These are phyloP conservation scores for Malus hybrid DNA, from an alignment of 331 rosid species.

Conservation along the genomic window DNA sequence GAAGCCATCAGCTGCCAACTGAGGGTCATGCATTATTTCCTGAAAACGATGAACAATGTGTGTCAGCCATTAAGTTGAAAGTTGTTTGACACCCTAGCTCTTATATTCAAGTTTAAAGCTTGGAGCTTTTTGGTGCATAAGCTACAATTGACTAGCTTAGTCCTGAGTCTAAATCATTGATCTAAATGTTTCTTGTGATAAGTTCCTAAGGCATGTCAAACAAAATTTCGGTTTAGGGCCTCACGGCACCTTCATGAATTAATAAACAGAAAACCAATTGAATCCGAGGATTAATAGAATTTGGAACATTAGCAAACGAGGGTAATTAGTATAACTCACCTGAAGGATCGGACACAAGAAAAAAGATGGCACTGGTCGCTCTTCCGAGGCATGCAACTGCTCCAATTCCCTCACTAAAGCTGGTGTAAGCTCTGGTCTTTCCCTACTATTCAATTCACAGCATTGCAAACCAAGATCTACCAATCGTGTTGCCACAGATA, in stretches of 20 bases:
- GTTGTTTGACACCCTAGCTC: background rate
- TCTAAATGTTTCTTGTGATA: background rate
- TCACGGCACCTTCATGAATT: background rate
- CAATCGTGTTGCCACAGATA: slow-evolving; percentile 38
- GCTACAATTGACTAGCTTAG: background rate
- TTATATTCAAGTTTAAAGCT: background rate
- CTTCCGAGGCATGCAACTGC: slow-evolving; percentile 61
- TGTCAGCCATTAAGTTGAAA: background rate
- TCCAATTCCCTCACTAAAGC: slow-evolving; percentile 69
- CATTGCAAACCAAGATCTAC: slow-evolving; percentile 72
- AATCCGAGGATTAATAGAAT: background rate
- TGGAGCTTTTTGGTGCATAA: background rate
- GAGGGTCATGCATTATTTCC: slow-evolving; percentile 95
- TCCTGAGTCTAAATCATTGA: background rate
- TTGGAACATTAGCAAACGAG: background rate
- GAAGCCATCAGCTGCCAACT: slow-evolving; percentile 87
- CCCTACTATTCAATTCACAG: slow-evolving; percentile 58
- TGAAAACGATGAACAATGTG: slow-evolving; percentile 33
- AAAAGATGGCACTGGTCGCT: slow-evolving; percentile 67
- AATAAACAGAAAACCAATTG: background rate
- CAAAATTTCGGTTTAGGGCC: background rate
- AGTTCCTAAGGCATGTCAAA: background rate
- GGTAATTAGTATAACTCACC: slow-evolving; percentile 29
- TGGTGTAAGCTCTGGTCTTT: slow-evolving; percentile 76
- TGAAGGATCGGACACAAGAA: slow-evolving; percentile 87